phyloP scores from a whole-genome alignment of 2,329 filamentous ascomycete genomes.

The Penicillium occitanis region DNA sequence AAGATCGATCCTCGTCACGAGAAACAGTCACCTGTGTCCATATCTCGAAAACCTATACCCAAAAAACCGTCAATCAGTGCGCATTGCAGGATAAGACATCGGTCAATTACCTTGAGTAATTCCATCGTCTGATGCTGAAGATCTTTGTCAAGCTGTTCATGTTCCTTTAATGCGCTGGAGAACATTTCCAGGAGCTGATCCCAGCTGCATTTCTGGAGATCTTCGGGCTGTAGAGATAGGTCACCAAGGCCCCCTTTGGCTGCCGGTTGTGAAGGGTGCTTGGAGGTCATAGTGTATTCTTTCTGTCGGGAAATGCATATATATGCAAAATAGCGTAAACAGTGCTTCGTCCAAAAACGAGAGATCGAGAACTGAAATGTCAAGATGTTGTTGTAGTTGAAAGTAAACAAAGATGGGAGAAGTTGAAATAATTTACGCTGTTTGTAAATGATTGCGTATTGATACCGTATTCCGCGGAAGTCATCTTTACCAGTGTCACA shows the following conservation, averaged over 20 bases:
- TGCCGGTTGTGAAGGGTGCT: neutral
- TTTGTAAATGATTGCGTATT: slow-evolving; percentile 5
- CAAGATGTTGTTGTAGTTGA: neutral
- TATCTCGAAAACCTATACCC: slow-evolving; percentile 67
- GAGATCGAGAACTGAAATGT: neutral
- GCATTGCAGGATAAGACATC: neutral
- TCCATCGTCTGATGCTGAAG: slow-evolving; percentile 66
- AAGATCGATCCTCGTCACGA: slow-evolving; percentile 73
- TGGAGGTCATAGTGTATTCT: neutral
- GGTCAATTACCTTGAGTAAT: slow-evolving; percentile 61
- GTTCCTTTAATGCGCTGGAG: slow-evolving; percentile 62
- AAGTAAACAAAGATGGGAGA: neutral
- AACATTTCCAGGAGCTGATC: slow-evolving; percentile 71
- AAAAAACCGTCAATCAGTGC: slow-evolving; percentile 12
- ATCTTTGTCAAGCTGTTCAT: slow-evolving; percentile 63
- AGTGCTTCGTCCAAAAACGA: neutral
- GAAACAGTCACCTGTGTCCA: slow-evolving; percentile 73
- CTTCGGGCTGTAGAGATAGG: slow-evolving; percentile 15
- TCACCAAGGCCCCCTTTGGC: slow-evolving; percentile 8
- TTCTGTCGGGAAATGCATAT: neutral
- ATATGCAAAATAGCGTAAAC: neutral
- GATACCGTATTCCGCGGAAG: neutral
- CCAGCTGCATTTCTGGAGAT: slow-evolving; percentile 52
- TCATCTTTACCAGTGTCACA: slow-evolving; percentile 2
- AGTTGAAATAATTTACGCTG: neutral